Percentiles rank a stretch among this genome's conserved stretches.
Evolutionary conservation across 2,329 filamentous ascomycete genomes (phyloP).

Genomic region (Trichoderma atroviride): DNA sequence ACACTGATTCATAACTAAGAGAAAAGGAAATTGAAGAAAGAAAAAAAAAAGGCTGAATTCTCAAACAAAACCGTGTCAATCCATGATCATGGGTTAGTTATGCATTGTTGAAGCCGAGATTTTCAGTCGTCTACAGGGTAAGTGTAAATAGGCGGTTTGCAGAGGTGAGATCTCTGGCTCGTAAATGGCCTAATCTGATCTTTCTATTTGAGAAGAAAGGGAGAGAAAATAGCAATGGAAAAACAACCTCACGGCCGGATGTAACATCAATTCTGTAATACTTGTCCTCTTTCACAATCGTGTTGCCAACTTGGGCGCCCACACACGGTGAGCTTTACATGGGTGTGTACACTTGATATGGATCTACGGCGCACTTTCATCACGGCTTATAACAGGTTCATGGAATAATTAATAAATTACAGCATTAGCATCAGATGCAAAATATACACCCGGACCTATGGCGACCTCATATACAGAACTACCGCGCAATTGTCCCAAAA

Average conservation of each 20-base stretch:
- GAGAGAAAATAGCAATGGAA: not conserved
- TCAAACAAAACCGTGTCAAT: not conserved
- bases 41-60: too few species aligned
- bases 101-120: not conserved
- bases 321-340: not conserved
- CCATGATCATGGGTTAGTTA: not conserved
- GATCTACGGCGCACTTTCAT: not conserved
- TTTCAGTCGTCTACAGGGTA: not conserved
- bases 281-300: not conserved
- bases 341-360: not conserved
- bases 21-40: too few species aligned
- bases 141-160: too few species aligned
- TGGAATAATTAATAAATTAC: constrained; percentile 42
- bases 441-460: constrained; percentile 37
- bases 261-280: not conserved
- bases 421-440: constrained; percentile 48
- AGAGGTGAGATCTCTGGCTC: too few species aligned
- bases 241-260: not conserved
- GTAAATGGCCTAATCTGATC: not conserved
- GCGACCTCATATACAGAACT: constrained; percentile 34
- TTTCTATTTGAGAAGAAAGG: too few species aligned
- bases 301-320: not conserved
- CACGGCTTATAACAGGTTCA: not conserved
- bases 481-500: constrained; percentile 24
- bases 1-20: too few species aligned